Evolutionary conservation across 2,329 filamentous ascomycete species (phyloP), one percentile per base, ranked within the genome.

Genomic region (Arthrinium phaeospermum): DNA sequence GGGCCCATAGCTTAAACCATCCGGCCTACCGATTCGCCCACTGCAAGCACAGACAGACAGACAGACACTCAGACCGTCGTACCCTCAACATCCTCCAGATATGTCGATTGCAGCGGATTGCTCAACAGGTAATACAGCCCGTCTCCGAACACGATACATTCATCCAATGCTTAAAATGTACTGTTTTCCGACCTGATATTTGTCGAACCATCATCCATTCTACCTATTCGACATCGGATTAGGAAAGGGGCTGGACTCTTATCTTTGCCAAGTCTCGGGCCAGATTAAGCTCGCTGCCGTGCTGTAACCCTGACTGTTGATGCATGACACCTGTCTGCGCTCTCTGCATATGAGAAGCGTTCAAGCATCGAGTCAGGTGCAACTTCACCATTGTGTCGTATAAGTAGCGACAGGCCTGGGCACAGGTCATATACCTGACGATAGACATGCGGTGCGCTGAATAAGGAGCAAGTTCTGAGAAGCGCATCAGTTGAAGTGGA

Each of bases 381-480:
- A 64, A 64, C 57, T 64, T 64, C 34, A 64, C 57, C 57, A 64
- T 41, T 64, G 57, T 64, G 34, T 64, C 57, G 57, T 64, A 64
- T 37, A 64, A 64, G 34, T 37, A 61, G 30, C 8, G 53, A 37
- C 53, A 34, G 30, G 53, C 10, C 16, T 12, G 14, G 27, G 22
- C 30, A 37, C 16, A 61, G 53, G 53, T 61, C 53, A 61, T 8
- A 41, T 41, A 41, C 27, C 27, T 30, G 37, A 41, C 37, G 53
- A 16, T 30, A 57, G 53, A 61, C 16, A 19, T 34, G 53, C 27
- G 16, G 51, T 34, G 30, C 53, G 16, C 53, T 61, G 53, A 61
- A 61, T 61, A 61, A 61, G 53, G 30, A 37, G 53, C 16, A 34
- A 12, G 30, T 8, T 22, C 0, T n/a, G 16, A 37, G 53, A 19